Conservation (phyloP, 1,139 yeast species). For the Suhomyces panamericanus region DNA sequence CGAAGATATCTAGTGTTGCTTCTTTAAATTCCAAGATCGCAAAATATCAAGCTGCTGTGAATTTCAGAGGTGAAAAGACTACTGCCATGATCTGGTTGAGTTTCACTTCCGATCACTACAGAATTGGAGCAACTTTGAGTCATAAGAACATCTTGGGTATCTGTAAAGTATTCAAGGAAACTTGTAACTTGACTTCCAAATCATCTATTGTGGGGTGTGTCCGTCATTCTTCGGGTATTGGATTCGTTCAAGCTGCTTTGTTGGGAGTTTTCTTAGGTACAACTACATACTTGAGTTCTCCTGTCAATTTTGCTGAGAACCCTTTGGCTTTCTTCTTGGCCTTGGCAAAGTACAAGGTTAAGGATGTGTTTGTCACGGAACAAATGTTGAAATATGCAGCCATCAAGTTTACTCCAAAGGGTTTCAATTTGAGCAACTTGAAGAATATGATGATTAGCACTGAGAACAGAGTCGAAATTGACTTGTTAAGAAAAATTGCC, state of each 20-base stretch:
- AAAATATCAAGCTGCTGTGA: constrained; percentile 44
- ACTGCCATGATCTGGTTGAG: constrained; percentile 63
- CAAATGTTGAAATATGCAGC: constrained; percentile 83
- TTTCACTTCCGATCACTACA: constrained; percentile 72
- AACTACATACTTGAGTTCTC: constrained; percentile 77
- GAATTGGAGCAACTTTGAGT: constrained; percentile 63
- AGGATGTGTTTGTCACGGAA: constrained; percentile 82
- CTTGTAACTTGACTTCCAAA: constrained; percentile 76
- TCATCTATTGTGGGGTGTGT: constrained; percentile 84
- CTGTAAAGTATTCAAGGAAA: constrained; percentile 88
- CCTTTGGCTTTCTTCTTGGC: constrained; percentile 75
- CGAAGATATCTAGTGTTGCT: constrained; percentile 55
- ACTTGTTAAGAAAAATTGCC: constrained; percentile 59
- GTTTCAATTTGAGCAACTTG: constrained; percentile 61
- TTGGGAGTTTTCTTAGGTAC: constrained; percentile 87
- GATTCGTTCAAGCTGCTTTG: constrained; percentile 79
- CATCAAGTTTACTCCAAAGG: constrained; percentile 60
- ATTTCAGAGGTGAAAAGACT: constrained; percentile 44
- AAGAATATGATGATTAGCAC: constrained; percentile 85
- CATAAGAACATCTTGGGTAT: constrained; percentile 70
- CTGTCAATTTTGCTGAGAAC: constrained; percentile 73
- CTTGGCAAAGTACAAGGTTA: constrained; percentile 74
- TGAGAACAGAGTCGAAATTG: constrained; percentile 71
- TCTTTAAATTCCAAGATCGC: constrained; percentile 47
- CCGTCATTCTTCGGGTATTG: constrained; percentile 80